Conservation (phyloP, 176 grass and related monocot species). For the Ensete glaucum region DNA sequence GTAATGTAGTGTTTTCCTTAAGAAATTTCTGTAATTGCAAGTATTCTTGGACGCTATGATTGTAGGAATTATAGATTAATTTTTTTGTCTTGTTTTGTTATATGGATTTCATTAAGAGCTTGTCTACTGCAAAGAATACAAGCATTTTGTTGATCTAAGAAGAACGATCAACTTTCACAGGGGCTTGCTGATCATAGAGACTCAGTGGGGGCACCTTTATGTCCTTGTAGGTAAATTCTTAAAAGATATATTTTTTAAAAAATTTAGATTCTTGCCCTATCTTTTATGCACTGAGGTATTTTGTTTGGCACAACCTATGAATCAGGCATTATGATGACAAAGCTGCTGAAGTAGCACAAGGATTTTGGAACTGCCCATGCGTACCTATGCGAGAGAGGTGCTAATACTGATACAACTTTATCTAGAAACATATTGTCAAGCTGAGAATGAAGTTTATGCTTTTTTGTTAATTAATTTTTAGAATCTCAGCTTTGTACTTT, state of each 20-base stretch:
- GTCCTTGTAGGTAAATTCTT: slow-evolving; percentile 83
- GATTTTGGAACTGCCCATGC: slow-evolving; percentile 98
- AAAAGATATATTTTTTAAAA: slow-evolving; percentile 2
- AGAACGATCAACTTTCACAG: slow-evolving; percentile 18
- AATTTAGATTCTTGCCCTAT: not conserved
- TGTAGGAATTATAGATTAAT: not conserved
- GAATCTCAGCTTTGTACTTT: not conserved
- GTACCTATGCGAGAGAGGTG: slow-evolving; percentile 96
- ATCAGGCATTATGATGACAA: slow-evolving; percentile 97
- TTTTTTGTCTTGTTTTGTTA: not conserved
- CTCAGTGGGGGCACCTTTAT: slow-evolving; percentile 70
- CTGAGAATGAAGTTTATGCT: not conserved
- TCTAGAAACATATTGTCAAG: not conserved
- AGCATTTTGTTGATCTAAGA: slow-evolving; percentile 1
- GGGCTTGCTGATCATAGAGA: slow-evolving; percentile 96
- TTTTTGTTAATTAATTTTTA: not conserved
- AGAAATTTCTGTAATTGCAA: not conserved
- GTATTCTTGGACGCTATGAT: not conserved
- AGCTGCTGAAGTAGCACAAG: slow-evolving; percentile 76
- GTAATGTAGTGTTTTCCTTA: not conserved
- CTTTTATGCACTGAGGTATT: not conserved
- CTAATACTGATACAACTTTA: not conserved
- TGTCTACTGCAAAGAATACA: not conserved
- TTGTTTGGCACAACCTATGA: slow-evolving; percentile 1
- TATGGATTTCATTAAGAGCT: not conserved